A percentile compares a stretch with the other conserved stretches of the same genome.
Conservation (phyloP, 345 rosid genomes). For the Aquilaria yunnanensis region DNA sequence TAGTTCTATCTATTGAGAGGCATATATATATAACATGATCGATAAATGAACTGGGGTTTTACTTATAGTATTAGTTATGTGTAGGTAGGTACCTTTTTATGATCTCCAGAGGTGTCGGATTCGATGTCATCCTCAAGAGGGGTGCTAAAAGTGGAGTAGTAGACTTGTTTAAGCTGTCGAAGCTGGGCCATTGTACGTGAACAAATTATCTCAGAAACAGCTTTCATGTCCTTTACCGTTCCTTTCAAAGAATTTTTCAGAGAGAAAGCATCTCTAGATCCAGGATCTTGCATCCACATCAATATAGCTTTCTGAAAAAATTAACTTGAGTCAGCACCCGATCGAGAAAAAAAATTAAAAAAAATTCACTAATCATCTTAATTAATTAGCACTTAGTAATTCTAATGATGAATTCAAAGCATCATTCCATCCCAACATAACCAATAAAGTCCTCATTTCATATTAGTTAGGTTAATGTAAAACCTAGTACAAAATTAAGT, state of each 20-base stretch:
- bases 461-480: no score
- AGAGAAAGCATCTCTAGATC: slow-evolving; percentile 35
- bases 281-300: slow-evolving; percentile 54
- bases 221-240: slow-evolving; percentile 39
- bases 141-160: slow-evolving; percentile 24
- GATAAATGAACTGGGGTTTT: background rate
- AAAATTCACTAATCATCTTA: no score
- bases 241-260: slow-evolving; percentile 39
- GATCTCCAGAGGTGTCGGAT: slow-evolving; percentile 40
- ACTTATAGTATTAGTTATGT: no score
- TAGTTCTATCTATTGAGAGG: background rate
- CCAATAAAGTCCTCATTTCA: no score
- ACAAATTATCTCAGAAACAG: slow-evolving; percentile 46
- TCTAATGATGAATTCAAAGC: no score
- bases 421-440: no score
- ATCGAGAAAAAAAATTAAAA: no score
- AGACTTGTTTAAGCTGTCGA: slow-evolving; percentile 49
- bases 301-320: slow-evolving; percentile 42
- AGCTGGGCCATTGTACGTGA: slow-evolving; percentile 44
- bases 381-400: no score
- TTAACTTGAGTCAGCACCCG: no score
- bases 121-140: slow-evolving; percentile 41
- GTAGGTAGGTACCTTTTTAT: slow-evolving; percentile 29
- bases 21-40: background rate
- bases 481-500: no score